phyloP scores from a whole-genome alignment of 805 yeast species.

The Yarrowia sp. region DNA sequence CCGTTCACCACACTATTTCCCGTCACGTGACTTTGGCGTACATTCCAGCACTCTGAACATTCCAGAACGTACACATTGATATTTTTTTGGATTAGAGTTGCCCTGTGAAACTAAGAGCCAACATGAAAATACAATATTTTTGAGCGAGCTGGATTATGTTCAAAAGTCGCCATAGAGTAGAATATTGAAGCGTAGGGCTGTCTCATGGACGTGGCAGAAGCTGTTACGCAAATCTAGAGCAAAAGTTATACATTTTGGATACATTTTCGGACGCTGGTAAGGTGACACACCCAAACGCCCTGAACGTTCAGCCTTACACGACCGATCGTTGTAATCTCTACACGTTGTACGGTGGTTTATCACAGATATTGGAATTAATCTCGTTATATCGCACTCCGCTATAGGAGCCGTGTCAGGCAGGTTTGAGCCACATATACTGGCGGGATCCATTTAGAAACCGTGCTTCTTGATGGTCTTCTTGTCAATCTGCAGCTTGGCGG shows the following conservation, averaged over 20 bases:
- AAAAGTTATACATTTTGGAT: slow-evolving; percentile 18
- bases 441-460: slow-evolving; percentile 73
- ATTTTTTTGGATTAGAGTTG: slow-evolving; percentile 9
- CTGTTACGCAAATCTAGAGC: neutral
- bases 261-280: neutral
- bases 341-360: neutral
- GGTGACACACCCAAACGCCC: neutral
- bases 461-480: slow-evolving; percentile 98
- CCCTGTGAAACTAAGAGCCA: neutral
- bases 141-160: neutral
- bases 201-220: neutral
- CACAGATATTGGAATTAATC: slow-evolving; percentile 37
- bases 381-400: slow-evolving; percentile 37
- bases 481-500: slow-evolving; percentile 83
- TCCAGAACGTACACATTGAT: neutral
- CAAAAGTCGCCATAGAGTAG: slow-evolving; percentile 21
- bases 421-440: slow-evolving; percentile 37
- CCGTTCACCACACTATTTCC: neutral
- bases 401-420: slow-evolving; percentile 16
- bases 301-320: neutral
- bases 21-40: neutral
- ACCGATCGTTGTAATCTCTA: neutral
- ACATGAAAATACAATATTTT: slow-evolving; percentile 22
- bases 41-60: neutral
- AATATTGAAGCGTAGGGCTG: no score